A percentile compares a stretch with the other conserved stretches of the same genome.
Evolutionary conservation across 2,329 filamentous ascomycete genomes (phyloP).

Genomic region (Botryosphaeria dothidea): DNA sequence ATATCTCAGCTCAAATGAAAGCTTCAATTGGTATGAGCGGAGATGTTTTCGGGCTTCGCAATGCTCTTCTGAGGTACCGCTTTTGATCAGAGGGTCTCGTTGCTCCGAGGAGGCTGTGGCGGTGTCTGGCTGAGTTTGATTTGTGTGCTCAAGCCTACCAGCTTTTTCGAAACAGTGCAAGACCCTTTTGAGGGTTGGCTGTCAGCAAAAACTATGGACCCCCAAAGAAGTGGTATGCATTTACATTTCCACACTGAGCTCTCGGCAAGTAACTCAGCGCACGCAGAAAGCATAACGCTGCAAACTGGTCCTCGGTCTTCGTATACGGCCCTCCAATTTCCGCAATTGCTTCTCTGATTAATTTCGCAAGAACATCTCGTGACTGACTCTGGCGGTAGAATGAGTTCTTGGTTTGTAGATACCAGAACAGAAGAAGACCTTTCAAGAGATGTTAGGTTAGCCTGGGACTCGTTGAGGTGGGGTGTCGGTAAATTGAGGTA

Average conservation of each 20-base stretch:
- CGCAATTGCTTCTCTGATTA: neutral
- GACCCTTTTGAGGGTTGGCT: neutral
- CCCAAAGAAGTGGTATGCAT: neutral
- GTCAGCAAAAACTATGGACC: neutral
- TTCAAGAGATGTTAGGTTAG: neutral
- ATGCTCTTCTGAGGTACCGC: no score
- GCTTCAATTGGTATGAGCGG: no score
- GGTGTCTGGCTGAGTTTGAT: neutral
- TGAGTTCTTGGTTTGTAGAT: neutral
- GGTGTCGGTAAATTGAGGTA: no score
- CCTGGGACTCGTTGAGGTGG: no score
- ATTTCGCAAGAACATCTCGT: neutral
- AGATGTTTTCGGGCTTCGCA: no score
- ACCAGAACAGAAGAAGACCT: neutral
- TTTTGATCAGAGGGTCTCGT: neutral
- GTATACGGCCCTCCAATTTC: neutral
- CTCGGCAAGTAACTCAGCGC: neutral
- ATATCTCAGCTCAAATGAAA: no score
- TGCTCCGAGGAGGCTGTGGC: neutral
- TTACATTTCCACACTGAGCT: neutral
- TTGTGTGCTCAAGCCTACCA: neutral
- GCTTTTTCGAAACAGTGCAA: neutral
- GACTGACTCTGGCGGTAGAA: neutral
- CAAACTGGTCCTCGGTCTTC: neutral
- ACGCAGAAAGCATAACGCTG: neutral